Conservation (phyloP, 345 rosid species). For the Eucalyptus paniculata region DNA sequence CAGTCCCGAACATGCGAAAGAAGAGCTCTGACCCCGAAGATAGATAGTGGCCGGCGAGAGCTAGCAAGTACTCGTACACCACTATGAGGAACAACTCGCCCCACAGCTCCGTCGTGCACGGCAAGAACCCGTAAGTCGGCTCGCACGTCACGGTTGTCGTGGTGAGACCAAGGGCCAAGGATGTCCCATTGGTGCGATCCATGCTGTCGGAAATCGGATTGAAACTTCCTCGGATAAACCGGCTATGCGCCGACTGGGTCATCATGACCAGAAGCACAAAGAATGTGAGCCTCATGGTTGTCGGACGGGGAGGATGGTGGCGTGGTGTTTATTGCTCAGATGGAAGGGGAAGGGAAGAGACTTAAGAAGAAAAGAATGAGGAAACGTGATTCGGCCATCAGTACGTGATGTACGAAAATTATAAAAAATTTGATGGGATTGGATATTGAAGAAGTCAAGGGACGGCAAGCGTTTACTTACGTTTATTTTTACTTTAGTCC, state of each 20-base stretch:
- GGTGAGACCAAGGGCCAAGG: not conserved
- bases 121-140: conserved; percentile 31
- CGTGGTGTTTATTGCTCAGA: not conserved
- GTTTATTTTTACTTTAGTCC: not conserved
- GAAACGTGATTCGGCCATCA: not conserved
- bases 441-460: not conserved
- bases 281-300: not conserved
- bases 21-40: conserved; percentile 30
- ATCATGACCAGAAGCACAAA: conserved; percentile 1
- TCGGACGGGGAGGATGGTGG: not conserved
- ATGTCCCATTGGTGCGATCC: not conserved
- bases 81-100: conserved; percentile 32
- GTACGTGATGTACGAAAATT: not conserved
- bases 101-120: conserved; percentile 38
- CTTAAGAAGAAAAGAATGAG: not conserved
- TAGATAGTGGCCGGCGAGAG: conserved; percentile 4
- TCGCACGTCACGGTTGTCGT: conserved; percentile 19
- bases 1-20: conserved; percentile 40
- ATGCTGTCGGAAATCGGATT: not conserved
- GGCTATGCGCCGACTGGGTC: not conserved
- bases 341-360: not conserved
- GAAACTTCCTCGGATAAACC: not conserved
- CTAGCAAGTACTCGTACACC: conserved; percentile 29
- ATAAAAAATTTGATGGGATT: not conserved
- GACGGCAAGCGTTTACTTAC: not conserved